Conservation (phyloP, 768 basidiomycete genomes). For the Coprinellus aureogranulatus region DNA sequence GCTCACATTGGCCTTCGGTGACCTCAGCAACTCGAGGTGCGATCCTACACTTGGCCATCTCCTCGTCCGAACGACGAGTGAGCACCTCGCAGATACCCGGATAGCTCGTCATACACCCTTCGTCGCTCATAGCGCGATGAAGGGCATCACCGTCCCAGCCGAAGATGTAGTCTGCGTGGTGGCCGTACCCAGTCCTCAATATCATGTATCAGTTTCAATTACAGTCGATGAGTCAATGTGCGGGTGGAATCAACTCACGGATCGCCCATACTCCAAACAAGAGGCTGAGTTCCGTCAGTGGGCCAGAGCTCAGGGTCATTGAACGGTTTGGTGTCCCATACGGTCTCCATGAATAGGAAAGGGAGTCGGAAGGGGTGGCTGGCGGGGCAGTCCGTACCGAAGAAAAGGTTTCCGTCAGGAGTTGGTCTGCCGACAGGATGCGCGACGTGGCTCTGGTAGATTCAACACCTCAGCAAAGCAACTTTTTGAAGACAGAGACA, state of each 20-base stretch:
- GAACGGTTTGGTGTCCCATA: slow-evolving; percentile 14
- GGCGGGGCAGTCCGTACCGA: slow-evolving; percentile 8
- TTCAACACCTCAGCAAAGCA: background rate
- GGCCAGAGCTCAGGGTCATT: slow-evolving; percentile 6
- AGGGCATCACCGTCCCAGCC: slow-evolving; percentile 11
- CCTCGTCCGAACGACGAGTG: slow-evolving; percentile 3
- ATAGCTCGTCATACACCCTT: slow-evolving; percentile 1
- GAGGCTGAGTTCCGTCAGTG: slow-evolving; percentile 6
- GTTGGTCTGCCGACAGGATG: slow-evolving; percentile 3
- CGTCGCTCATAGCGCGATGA: slow-evolving; percentile 5
- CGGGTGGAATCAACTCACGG: slow-evolving; percentile 6
- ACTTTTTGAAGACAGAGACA: background rate
- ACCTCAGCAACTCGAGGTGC: background rate
- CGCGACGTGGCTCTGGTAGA: slow-evolving; percentile 8
- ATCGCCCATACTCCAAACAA: slow-evolving; percentile 17
- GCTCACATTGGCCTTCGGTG: slow-evolving; percentile 10
- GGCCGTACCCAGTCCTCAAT: slow-evolving; percentile 8
- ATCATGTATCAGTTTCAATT: too few relatives aligned
- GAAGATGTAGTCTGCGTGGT: slow-evolving; percentile 12
- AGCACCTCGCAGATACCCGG: slow-evolving; percentile 5
- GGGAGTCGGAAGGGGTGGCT: slow-evolving; percentile 11
- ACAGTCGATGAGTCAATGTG: background rate
- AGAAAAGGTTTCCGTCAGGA: background rate
- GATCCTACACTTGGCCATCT: slow-evolving; percentile 4
- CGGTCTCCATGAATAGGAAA: slow-evolving; percentile 12